Evolutionary conservation across 2,329 filamentous ascomycete genomes (phyloP).

Genomic region (Monilinia laxa): DNA sequence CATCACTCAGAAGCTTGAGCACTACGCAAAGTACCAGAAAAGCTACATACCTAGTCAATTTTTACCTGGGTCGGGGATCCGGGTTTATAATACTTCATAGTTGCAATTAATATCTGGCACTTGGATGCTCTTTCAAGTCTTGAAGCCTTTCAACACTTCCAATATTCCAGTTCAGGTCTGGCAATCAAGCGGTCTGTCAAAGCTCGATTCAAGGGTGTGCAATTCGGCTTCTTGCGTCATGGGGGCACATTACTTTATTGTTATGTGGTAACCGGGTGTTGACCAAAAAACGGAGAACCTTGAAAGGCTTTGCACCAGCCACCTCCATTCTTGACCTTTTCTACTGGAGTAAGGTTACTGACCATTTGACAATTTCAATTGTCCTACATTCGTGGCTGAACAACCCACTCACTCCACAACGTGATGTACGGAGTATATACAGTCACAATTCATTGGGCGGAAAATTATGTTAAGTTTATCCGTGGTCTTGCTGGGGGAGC

Average conservation of each 20-base stretch:
- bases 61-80: too few relatives aligned
- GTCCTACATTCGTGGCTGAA: neutral
- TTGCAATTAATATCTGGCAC: too few relatives aligned
- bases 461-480: slow-evolving; percentile 3
- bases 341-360: neutral
- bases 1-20: too few relatives aligned
- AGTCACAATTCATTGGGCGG: neutral
- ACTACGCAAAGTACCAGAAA: too few relatives aligned
- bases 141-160: too few relatives aligned
- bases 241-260: neutral
- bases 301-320: slow-evolving; percentile 5
- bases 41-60: too few relatives aligned
- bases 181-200: too few relatives aligned
- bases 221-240: too few relatives aligned
- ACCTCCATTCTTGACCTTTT: slow-evolving; percentile 11
- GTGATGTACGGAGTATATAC: neutral
- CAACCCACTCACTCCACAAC: neutral
- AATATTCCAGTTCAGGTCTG: too few relatives aligned
- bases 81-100: too few relatives aligned
- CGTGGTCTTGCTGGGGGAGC: neutral
- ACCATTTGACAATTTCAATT: neutral
- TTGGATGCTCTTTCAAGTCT: too few relatives aligned
- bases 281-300: slow-evolving; percentile 12
- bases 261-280: neutral
- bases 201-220: too few relatives aligned